Percentiles rank a stretch among this genome's conserved stretches.
phyloP scores from a whole-genome alignment of 2,329 filamentous ascomycete species.

The Beauveria sp. region DNA sequence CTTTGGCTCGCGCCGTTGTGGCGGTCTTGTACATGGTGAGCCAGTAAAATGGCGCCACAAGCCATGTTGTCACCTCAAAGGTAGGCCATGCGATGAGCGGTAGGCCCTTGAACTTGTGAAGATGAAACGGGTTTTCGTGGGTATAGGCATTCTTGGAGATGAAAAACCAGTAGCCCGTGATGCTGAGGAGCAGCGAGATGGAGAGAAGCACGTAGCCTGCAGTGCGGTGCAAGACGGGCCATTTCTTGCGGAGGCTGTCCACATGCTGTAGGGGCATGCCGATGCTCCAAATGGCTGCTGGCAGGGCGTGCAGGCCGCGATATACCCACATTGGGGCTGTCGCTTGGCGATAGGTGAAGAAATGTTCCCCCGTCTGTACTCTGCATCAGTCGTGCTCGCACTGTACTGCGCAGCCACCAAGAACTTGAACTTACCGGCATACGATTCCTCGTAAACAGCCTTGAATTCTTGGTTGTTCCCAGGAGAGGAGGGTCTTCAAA shows the following conservation, averaged over 20 bases:
- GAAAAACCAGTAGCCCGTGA: constrained; percentile 1
- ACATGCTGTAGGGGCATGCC: constrained; percentile 9
- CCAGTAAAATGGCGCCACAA: neutral
- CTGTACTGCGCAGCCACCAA: neutral
- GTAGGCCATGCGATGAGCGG: neutral
- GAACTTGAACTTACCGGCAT: neutral
- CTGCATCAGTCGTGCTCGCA: neutral
- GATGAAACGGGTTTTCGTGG: neutral
- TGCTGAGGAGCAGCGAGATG: constrained; percentile 2
- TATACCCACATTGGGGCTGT: neutral
- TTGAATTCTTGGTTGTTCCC: too few species aligned
- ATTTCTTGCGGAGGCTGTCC: neutral
- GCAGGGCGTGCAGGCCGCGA: neutral
- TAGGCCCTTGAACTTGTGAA: neutral
- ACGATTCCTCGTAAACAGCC: neutral
- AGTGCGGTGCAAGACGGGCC: constrained; percentile 2
- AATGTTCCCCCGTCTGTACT: neutral
- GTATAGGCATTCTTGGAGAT: neutral
- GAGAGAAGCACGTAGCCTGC: constrained; percentile 3
- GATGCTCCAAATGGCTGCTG: constrained; percentile 6
- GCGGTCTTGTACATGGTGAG: constrained; percentile 4
- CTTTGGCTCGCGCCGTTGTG: neutral
- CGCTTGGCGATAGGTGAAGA: neutral
- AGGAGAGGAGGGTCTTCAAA: neutral
- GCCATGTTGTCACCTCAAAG: neutral